These are phyloP conservation scores for Vaccinium macrocarpon DNA, from an alignment of 148 eudicot genomes.

Conservation along the genomic window DNA sequence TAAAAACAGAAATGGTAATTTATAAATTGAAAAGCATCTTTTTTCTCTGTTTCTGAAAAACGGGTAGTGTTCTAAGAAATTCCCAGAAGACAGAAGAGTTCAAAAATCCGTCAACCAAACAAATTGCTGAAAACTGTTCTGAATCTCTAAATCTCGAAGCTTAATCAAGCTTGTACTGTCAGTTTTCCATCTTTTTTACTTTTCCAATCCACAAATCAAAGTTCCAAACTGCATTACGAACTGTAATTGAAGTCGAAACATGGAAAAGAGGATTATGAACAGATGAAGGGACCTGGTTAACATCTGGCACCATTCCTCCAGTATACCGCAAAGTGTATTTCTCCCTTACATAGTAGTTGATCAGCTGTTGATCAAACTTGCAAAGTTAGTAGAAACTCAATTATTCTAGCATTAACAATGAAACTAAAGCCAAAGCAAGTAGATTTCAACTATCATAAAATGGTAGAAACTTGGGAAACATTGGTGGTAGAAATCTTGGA, in stretches of 20 bases:
- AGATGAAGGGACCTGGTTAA: conserved; percentile 69
- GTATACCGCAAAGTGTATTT: conserved; percentile 99
- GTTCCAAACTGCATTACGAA: not conserved
- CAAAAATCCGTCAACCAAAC: not conserved
- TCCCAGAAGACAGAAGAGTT: not conserved
- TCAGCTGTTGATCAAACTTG: conserved; percentile 46
- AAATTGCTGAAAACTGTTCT: not conserved
- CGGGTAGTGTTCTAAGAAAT: not conserved
- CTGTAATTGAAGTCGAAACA: not conserved
- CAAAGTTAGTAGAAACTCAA: not conserved
- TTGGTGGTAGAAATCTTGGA: not conserved
- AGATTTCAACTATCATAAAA: not conserved
- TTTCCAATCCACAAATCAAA: not conserved
- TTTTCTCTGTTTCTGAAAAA: too few relatives aligned
- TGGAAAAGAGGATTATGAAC: not conserved
- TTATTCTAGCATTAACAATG: not conserved
- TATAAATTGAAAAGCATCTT: not conserved
- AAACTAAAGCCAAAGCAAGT: not conserved
- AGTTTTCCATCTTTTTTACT: not conserved
- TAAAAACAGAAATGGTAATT: not conserved
- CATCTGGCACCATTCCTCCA: conserved; percentile 99
- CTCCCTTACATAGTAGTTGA: conserved; percentile 82
- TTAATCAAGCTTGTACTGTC: not conserved
- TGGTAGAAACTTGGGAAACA: not conserved
- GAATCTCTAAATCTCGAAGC: not conserved